These are phyloP conservation scores for Papilionanthe hybrid DNA, from an alignment of 116 monocot species.

Conservation along the genomic window DNA sequence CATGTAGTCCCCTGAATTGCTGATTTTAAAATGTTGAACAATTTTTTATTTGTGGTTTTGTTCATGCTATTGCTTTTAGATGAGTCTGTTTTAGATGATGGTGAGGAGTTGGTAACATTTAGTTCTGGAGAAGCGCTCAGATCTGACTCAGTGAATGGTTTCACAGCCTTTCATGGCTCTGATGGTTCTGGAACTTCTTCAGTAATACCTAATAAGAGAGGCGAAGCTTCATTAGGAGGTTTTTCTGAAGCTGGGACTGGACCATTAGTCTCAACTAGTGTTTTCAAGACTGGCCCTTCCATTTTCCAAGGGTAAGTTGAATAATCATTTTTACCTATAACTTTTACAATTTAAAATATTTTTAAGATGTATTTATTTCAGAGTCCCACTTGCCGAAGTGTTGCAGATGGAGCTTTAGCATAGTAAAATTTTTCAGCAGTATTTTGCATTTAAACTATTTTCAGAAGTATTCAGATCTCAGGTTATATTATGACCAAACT, in stretches of 20 bases:
- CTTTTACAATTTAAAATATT: background rate
- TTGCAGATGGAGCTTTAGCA: background rate
- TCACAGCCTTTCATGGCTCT: slow-evolving; percentile 16
- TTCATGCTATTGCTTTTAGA: slow-evolving; percentile 12
- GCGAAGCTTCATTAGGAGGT: slow-evolving; percentile 24
- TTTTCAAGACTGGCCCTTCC: slow-evolving; percentile 51
- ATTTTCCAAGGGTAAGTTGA: slow-evolving; percentile 66
- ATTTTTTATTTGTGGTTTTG: background rate
- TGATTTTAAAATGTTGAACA: slow-evolving; percentile 1
- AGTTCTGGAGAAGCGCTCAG: slow-evolving; percentile 16
- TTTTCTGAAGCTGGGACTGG: slow-evolving; percentile 28
- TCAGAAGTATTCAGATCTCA: background rate
- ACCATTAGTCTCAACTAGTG: slow-evolving; percentile 26
- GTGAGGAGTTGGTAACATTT: slow-evolving; percentile 34
- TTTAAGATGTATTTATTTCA: background rate
- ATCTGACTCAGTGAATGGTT: slow-evolving; percentile 10
- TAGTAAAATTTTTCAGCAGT: background rate
- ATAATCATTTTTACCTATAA: background rate
- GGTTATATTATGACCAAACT: background rate
- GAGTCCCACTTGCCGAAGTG: background rate
- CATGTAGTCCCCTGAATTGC: background rate
- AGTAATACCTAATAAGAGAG: slow-evolving; percentile 12
- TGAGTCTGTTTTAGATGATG: slow-evolving; percentile 28
- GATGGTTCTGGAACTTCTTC: slow-evolving; percentile 16
- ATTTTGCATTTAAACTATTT: background rate